phyloP scores from a whole-genome alignment of 2,329 filamentous ascomycete species.

The Alternaria alternata region DNA sequence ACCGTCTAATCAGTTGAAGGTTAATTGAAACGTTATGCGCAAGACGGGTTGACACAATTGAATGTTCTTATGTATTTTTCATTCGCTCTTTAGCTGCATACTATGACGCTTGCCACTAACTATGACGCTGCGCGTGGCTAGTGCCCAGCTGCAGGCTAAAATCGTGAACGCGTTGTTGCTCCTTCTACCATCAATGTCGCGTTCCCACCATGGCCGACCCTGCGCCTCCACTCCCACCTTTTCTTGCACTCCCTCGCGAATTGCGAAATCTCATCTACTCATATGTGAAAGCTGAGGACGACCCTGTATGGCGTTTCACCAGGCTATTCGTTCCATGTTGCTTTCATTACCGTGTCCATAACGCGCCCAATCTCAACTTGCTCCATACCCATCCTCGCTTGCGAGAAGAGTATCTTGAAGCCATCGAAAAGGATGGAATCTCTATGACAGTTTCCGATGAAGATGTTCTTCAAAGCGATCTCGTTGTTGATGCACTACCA shows the following conservation, averaged over 20 bases:
- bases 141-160: not conserved
- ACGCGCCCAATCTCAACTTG: not conserved
- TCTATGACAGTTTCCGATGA: not conserved
- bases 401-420: conserved; percentile 1
- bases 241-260: conserved; percentile 1
- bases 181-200: not conserved
- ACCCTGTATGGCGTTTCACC: not conserved
- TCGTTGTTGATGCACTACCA: not conserved
- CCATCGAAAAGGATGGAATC: not conserved
- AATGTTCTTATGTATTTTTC: not conserved
- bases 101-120: not conserved
- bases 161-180: not conserved
- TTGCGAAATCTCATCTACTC: not conserved
- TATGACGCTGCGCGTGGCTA: not conserved
- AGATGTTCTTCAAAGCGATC: not conserved
- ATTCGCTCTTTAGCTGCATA: not conserved
- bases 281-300: not conserved
- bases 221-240: not conserved
- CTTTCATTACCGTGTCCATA: not conserved
- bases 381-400: conserved; percentile 2
- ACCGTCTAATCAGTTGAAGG: not conserved
- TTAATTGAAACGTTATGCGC: not conserved
- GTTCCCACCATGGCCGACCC: not conserved
- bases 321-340: not conserved
- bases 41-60: not conserved